These are phyloP conservation scores for Aspergillus cavernicola DNA, from an alignment of 495 filamentous ascomycete genomes.

Conservation along the genomic window DNA sequence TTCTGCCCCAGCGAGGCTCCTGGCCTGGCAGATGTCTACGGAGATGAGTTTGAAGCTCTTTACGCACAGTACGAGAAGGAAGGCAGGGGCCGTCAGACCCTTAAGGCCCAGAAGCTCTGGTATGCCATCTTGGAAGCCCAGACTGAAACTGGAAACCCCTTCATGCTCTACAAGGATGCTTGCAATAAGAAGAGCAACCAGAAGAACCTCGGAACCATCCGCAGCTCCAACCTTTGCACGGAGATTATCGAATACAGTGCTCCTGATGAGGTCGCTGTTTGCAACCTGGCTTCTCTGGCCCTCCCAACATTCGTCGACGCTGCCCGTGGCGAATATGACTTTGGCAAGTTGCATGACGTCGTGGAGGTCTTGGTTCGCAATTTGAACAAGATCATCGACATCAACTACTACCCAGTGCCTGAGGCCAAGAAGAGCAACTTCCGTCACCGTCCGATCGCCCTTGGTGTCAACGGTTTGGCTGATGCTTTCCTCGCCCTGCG, in stretches of 20 bases:
- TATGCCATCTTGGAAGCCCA: constrained; percentile 96
- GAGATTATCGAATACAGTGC: constrained; percentile 98
- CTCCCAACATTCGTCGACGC: constrained; percentile 87
- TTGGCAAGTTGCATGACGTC: constrained; percentile 91
- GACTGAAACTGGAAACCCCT: constrained; percentile 97
- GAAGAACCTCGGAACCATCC: constrained; percentile 97
- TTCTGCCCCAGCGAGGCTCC: constrained; percentile 97
- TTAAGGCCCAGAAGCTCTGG: constrained; percentile 99
- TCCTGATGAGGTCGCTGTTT: constrained; percentile 96
- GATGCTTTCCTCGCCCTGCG: constrained; percentile 97
- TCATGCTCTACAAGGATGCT: constrained; percentile 99
- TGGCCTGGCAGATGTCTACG: constrained; percentile 92
- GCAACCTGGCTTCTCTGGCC: constrained; percentile 93
- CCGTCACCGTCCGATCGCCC: constrained; percentile 88
- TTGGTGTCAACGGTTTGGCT: constrained; percentile 98
- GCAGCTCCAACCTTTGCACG: constrained; percentile 97
- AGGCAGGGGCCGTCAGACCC: constrained; percentile 78
- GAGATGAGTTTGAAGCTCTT: constrained; percentile 92
- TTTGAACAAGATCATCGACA: constrained; percentile 94
- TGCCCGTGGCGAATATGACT: constrained; percentile 78
- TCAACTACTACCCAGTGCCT: constrained; percentile 93
- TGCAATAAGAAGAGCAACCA: constrained; percentile 99
- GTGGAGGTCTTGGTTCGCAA: constrained; percentile 85
- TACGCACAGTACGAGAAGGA: constrained; percentile 93
- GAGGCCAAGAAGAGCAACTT: constrained; percentile 95